phyloP scores from a whole-genome alignment of 1,284 basidiomycete species.

The Abortiporus biennis region DNA sequence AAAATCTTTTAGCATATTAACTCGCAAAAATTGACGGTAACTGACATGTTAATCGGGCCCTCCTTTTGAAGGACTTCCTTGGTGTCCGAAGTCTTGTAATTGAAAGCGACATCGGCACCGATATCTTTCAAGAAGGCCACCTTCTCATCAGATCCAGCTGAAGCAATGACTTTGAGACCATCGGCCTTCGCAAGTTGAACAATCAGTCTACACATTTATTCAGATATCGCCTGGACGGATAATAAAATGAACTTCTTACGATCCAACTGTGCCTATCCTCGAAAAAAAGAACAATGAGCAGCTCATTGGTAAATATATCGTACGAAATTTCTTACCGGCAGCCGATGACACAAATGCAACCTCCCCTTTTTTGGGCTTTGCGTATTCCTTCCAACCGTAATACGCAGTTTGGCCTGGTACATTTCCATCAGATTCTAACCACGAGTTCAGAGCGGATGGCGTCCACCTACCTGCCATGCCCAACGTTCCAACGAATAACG shows the following conservation, averaged over 20 bases:
- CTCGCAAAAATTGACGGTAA: background rate
- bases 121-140: slow-evolving; percentile 55
- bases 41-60: slow-evolving; percentile 49
- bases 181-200: slow-evolving; percentile 60
- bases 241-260: slow-evolving; percentile 6
- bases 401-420: slow-evolving; percentile 20
- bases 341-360: slow-evolving; percentile 18
- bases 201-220: slow-evolving; percentile 27
- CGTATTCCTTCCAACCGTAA: slow-evolving; percentile 19
- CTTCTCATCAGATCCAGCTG: slow-evolving; percentile 69
- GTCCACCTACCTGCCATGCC: slow-evolving; percentile 27
- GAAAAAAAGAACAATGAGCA: too few species aligned
- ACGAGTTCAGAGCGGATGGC: background rate
- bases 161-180: slow-evolving; percentile 66
- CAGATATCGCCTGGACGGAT: background rate
- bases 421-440: background rate
- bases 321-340: slow-evolving; percentile 11
- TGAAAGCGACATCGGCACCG: slow-evolving; percentile 68
- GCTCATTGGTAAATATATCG: too few species aligned
- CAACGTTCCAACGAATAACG: slow-evolving; percentile 24
- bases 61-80: slow-evolving; percentile 48
- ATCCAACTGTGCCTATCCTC: slow-evolving; percentile 4
- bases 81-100: slow-evolving; percentile 61
- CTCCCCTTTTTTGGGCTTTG: slow-evolving; percentile 19
- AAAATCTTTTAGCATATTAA: background rate